Percentiles rank a stretch among this genome's conserved stretches.
Evolutionary conservation across 805 yeast genomes (phyloP).

Genomic region (Yarrowia divulgata): DNA sequence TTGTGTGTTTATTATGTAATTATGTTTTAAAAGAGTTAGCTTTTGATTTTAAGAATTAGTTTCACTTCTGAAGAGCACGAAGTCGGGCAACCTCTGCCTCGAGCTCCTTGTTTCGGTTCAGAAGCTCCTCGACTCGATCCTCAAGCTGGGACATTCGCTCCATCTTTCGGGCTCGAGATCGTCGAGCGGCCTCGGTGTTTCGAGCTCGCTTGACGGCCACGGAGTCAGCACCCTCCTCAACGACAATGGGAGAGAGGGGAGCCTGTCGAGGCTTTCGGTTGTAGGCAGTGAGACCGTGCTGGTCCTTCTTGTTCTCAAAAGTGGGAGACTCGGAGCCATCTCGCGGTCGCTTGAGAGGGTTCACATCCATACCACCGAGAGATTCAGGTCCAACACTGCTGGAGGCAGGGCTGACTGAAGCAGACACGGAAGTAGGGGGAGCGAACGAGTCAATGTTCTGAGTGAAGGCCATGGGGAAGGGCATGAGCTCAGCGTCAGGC

Average conservation of each 20-base stretch:
- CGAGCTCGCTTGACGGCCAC: conserved; percentile 86
- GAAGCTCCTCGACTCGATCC: conserved; percentile 69
- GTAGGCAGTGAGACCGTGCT: conserved; percentile 76
- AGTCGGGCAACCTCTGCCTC: conserved; percentile 70
- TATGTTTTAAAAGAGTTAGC: conserved; percentile 36
- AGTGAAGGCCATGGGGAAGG: conserved; percentile 39
- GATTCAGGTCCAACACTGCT: conserved; percentile 38
- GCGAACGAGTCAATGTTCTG: conserved; percentile 30
- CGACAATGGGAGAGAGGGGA: conserved; percentile 74
- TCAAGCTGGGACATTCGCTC: conserved; percentile 87
- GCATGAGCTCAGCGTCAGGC: conserved; percentile 35
- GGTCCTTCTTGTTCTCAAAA: conserved; percentile 59
- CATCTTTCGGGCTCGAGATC: conserved; percentile 92
- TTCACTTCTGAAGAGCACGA: conserved; percentile 38
- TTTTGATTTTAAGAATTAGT: conserved; percentile 15
- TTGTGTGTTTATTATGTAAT: conserved; percentile 1
- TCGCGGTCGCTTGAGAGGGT: conserved; percentile 41
- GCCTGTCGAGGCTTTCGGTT: conserved; percentile 75
- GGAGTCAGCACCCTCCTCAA: conserved; percentile 64
- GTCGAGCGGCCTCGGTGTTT: conserved; percentile 93
- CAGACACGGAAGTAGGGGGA: conserved; percentile 11
- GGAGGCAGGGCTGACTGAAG: conserved; percentile 38
- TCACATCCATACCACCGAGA: conserved; percentile 8
- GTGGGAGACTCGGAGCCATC: conserved; percentile 43
- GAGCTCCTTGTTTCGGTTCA: conserved; percentile 64